Evolutionary conservation across 129 eudicot species (phyloP).

Genomic region (Deinandra increscens): DNA sequence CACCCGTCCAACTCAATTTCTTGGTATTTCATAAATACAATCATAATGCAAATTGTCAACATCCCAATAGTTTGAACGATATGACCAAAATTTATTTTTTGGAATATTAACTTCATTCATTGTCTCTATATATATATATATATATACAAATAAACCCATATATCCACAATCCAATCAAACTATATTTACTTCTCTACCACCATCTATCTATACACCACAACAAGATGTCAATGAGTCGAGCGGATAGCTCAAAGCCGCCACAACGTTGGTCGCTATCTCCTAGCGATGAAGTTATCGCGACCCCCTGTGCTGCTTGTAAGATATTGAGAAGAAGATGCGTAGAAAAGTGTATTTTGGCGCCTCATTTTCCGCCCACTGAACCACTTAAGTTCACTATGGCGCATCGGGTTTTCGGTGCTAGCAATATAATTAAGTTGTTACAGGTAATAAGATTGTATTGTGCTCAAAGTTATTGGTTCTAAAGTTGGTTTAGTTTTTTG

Average conservation of each 20-base stretch:
- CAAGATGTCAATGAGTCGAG: background rate
- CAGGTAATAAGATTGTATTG: constrained; percentile 43
- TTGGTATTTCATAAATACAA: constrained; percentile 10
- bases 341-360: constrained; percentile 66
- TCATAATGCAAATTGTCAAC: constrained; percentile 3
- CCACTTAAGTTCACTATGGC: constrained; percentile 69
- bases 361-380: constrained; percentile 69
- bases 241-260: constrained; percentile 13
- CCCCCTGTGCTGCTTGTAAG: constrained; percentile 76
- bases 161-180: background rate
- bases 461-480: too few species aligned
- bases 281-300: constrained; percentile 19
- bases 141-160: background rate
- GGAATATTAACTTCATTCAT: background rate
- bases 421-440: constrained; percentile 69
- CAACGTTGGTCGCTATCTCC: constrained; percentile 18
- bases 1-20: background rate
- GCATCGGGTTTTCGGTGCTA: constrained; percentile 75
- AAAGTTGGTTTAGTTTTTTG: background rate
- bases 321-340: constrained; percentile 60
- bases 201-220: too few species aligned
- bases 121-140: too few species aligned
- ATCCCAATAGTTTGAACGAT: background rate
- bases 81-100: background rate
- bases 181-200: background rate